Conservation (phyloP, 768 basidiomycete genomes). For the Hericium alpestre region DNA sequence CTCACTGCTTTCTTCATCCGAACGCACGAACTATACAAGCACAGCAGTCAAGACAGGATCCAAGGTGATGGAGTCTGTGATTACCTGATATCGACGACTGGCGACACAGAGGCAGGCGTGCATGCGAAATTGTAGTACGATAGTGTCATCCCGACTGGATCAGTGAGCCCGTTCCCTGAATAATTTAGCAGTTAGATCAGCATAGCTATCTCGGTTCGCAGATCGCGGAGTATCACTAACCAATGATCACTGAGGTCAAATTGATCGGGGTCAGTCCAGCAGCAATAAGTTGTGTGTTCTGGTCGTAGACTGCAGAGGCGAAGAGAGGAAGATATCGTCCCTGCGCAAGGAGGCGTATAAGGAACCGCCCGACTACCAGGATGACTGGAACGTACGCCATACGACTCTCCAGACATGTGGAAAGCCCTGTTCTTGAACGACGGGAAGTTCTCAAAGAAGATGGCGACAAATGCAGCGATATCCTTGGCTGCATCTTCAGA, state of each 20-base stretch:
- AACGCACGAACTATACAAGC: conserved; percentile 7
- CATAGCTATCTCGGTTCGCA: neutral
- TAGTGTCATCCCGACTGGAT: conserved; percentile 26
- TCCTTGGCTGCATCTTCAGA: conserved; percentile 62
- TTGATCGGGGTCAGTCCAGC: conserved; percentile 42
- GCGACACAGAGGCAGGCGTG: conserved; percentile 27
- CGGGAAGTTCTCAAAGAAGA: conserved; percentile 67
- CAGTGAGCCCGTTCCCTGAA: conserved; percentile 35
- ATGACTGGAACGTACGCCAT: conserved; percentile 29
- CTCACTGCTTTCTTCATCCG: neutral
- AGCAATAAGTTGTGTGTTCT: conserved; percentile 28
- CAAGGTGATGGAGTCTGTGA: neutral
- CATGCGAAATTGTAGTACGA: conserved; percentile 49
- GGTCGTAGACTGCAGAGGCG: conserved; percentile 37
- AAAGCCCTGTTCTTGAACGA: conserved; percentile 54
- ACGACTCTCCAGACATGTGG: conserved; percentile 36
- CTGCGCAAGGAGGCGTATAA: conserved; percentile 16
- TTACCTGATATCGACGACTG: conserved; percentile 30
- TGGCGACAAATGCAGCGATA: conserved; percentile 57
- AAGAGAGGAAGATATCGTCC: conserved; percentile 44
- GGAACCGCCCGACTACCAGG: neutral
- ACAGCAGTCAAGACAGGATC: neutral
- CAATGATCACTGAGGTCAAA: conserved; percentile 39
- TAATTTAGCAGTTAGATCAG: neutral
- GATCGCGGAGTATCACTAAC: conserved; percentile 15